Percentiles rank a stretch among this genome's conserved stretches.
These are phyloP conservation scores for Bonia amplexicaulis DNA, from an alignment of 176 grass and related monocot genomes.

Conservation along the genomic window DNA sequence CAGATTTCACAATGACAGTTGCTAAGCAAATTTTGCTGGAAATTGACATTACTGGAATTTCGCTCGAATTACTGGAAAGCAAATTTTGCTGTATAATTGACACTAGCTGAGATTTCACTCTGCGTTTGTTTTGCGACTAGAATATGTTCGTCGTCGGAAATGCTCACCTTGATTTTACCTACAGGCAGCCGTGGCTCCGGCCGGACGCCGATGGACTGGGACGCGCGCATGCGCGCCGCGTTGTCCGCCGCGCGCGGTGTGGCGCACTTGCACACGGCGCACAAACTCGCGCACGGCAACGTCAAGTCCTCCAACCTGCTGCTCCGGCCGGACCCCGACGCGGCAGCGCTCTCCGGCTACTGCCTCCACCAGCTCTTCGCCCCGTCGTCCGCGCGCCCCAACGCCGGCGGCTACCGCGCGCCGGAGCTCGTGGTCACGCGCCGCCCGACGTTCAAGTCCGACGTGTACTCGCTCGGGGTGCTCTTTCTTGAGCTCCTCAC, in stretches of 20 bases:
- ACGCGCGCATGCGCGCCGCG: constrained; percentile 46
- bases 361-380: constrained; percentile 50
- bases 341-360: constrained; percentile 49
- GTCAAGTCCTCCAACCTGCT: constrained; percentile 69
- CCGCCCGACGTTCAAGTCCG: constrained; percentile 61
- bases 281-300: constrained; percentile 44
- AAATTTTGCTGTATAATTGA: not conserved
- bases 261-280: constrained; percentile 44
- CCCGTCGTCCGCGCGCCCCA: constrained; percentile 21
- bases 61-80: not conserved
- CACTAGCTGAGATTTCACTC: not conserved
- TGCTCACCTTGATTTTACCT: not conserved
- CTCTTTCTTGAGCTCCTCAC: constrained; percentile 78
- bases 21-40: too few relatives aligned
- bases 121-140: not conserved
- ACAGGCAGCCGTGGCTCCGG: constrained; percentile 63
- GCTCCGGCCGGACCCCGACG: constrained; percentile 43
- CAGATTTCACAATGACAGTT: too few relatives aligned
- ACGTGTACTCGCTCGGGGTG: constrained; percentile 83
- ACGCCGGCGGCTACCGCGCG: constrained; percentile 52
- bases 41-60: too few relatives aligned
- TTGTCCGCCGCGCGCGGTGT: constrained; percentile 49
- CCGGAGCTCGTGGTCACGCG: constrained; percentile 68
- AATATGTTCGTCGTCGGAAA: not conserved
- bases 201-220: constrained; percentile 58